Percentiles rank a stretch among this genome's conserved stretches.
Evolutionary conservation across 345 rosid genomes (phyloP).

Genomic region (Citrus glauca): DNA sequence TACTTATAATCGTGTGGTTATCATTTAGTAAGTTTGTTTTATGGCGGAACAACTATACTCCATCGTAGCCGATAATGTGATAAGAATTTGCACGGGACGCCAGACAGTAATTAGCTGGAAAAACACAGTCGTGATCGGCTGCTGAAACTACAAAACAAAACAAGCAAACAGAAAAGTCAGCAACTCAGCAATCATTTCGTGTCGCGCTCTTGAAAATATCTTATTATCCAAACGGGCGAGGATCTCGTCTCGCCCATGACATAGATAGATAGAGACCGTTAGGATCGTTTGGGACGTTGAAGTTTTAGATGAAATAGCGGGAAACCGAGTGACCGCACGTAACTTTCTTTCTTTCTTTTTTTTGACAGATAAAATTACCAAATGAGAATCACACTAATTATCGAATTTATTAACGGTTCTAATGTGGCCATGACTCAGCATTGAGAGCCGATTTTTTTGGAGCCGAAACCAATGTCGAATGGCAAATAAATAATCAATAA

Average conservation of each 20-base stretch:
- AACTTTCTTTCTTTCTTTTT: too few species aligned
- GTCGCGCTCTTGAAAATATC: neutral
- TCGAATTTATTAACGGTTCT: neutral
- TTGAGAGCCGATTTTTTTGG: neutral
- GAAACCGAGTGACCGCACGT: neutral
- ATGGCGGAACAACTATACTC: too few species aligned
- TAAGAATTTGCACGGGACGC: too few species aligned
- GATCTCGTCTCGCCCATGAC: neutral
- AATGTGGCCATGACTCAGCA: conserved; percentile 11
- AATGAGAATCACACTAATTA: too few species aligned
- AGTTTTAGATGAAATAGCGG: neutral
- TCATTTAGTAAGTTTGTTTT: too few species aligned
- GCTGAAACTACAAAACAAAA: neutral
- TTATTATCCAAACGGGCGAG: neutral
- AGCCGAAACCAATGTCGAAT: neutral
- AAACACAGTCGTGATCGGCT: too few species aligned
- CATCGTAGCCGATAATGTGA: too few species aligned
- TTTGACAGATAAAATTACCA: too few species aligned
- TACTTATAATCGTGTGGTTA: too few species aligned
- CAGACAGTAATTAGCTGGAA: too few species aligned
- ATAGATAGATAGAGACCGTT: neutral
- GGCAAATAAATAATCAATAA: neutral
- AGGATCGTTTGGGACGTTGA: neutral
- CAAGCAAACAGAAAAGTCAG: neutral
- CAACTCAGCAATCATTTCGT: too few species aligned